These are phyloP conservation scores for Ceratobasidium sp. DNA, from an alignment of 1,284 basidiomycete species.

Conservation along the genomic window DNA sequence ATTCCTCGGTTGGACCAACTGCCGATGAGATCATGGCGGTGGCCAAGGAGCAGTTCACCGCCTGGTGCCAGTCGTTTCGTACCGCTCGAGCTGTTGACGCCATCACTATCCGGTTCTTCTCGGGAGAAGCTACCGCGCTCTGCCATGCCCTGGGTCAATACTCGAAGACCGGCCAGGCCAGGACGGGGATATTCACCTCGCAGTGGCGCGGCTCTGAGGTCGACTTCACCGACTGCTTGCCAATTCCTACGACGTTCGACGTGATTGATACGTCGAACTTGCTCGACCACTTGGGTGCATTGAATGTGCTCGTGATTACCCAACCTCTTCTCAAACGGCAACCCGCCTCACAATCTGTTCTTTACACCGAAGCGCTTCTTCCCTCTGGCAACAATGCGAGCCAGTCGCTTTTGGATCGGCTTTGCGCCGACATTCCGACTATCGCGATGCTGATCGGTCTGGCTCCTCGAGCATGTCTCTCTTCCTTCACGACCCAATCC, in stretches of 20 bases:
- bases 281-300: slow-evolving; percentile 54
- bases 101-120: slow-evolving; percentile 19
- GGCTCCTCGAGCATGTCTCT: slow-evolving; percentile 4
- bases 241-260: slow-evolving; percentile 52
- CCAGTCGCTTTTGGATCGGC: not conserved
- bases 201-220: slow-evolving; percentile 52
- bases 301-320: slow-evolving; percentile 5
- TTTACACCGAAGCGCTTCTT: slow-evolving; percentile 16
- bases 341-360: not conserved
- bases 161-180: not conserved
- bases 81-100: slow-evolving; percentile 10
- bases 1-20: not conserved
- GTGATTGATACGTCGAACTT: slow-evolving; percentile 65
- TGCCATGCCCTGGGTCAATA: not conserved
- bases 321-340: slow-evolving; percentile 13
- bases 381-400: not conserved
- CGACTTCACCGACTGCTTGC: slow-evolving; percentile 49
- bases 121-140: not conserved
- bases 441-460: slow-evolving; percentile 12
- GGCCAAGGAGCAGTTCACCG: slow-evolving; percentile 50
- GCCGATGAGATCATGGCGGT: slow-evolving; percentile 46
- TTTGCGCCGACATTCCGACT: not conserved
- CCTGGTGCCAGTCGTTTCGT: slow-evolving; percentile 52
- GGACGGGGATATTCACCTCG: slow-evolving; percentile 49
- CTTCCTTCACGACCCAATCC: slow-evolving; percentile 1